Percentiles rank a stretch among this genome's conserved stretches.
These are phyloP conservation scores for Calonectria fujianensis DNA, from an alignment of 2,329 filamentous ascomycete genomes.

Conservation along the genomic window DNA sequence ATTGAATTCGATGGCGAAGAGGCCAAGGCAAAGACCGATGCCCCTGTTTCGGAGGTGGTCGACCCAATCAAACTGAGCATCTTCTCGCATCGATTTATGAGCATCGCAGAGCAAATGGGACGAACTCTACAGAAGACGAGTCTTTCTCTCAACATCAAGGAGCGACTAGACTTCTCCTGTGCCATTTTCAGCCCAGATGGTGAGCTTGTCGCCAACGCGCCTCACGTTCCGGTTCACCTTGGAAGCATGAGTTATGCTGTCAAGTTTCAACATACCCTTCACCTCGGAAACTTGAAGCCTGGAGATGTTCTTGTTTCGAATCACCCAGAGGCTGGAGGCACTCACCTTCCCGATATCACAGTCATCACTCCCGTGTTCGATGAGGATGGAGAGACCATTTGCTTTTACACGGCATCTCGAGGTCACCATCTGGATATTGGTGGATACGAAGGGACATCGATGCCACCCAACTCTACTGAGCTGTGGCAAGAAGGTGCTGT, in stretches of 20 bases:
- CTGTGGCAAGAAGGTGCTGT: constrained; percentile 75
- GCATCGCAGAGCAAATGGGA: constrained; percentile 88
- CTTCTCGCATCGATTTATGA: constrained; percentile 87
- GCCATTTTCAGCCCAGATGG: constrained; percentile 84
- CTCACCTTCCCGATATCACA: constrained; percentile 39
- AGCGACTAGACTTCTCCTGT: constrained; percentile 86
- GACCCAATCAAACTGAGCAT: constrained; percentile 84
- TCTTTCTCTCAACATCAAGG: constrained; percentile 85
- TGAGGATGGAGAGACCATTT: constrained; percentile 35
- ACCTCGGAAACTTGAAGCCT: constrained; percentile 78
- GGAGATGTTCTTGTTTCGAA: constrained; percentile 85
- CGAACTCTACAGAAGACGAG: constrained; percentile 84
- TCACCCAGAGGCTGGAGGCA: constrained; percentile 57
- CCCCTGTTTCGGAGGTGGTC: constrained; percentile 60
- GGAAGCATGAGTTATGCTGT: constrained; percentile 88
- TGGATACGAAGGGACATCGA: constrained; percentile 42
- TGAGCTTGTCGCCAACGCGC: constrained; percentile 83
- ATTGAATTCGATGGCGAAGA: constrained; percentile 6
- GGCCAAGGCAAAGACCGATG: background rate
- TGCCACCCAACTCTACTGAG: constrained; percentile 73
- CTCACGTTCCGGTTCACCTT: constrained; percentile 84
- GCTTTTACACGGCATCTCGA: constrained; percentile 45
- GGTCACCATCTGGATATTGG: constrained; percentile 47
- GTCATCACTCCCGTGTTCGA: constrained; percentile 46
- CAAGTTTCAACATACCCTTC: constrained; percentile 79